Base-by-base conservation (phyloP, 371 early-diverging fungal genomes). In the Rhizomucor pusillus region DNA sequence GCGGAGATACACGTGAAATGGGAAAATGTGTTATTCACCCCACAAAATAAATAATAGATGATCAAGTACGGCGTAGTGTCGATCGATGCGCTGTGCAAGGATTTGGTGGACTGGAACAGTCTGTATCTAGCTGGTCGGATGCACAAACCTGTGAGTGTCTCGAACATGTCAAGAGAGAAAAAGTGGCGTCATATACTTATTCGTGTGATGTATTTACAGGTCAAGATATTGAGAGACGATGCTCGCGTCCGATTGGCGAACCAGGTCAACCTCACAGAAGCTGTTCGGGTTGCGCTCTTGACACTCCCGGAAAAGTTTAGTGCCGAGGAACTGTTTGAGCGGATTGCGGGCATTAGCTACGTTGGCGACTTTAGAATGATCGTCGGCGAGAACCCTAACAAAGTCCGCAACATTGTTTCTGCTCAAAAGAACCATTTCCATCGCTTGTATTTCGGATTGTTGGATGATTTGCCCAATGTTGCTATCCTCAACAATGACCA, bases 11-110 rank as follows among this genome's bases (percentile, higher is more conserved):
- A 18, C 23, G 44, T 29, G 29, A 29, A 29, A 29, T 3, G 29
- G 29, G 29, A 29, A 19, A 47, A 12, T 36, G 11, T n/a, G 11
- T n/a, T 34, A 5, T 6, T 33, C 22, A 54, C 4, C 14, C 19
- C 18, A 37, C 34, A n/a, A 29, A 29, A 29, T 5, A 29, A 33
- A 20, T 24, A 43, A 29, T 62, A 90, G 86, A 63, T 71, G 44
- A 80, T 97, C 60, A 98, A 98, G 69, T 98, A 98, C 64, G 99
- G 99, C 9, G 99, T 98, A 9, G 89, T 96, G 11, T 91, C 93
- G 7, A 89, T 96, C 65, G 91, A 93, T 57, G 73, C 71, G 35
- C 73, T 97, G 13, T 83, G 89, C 50, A 80, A 81, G 58, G 99
- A 98, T 63, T 67, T 98, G 52, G 73, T 89, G 41, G 87, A 93